phyloP scores from a whole-genome alignment of 805 yeast genomes.

The Candida ficus region DNA sequence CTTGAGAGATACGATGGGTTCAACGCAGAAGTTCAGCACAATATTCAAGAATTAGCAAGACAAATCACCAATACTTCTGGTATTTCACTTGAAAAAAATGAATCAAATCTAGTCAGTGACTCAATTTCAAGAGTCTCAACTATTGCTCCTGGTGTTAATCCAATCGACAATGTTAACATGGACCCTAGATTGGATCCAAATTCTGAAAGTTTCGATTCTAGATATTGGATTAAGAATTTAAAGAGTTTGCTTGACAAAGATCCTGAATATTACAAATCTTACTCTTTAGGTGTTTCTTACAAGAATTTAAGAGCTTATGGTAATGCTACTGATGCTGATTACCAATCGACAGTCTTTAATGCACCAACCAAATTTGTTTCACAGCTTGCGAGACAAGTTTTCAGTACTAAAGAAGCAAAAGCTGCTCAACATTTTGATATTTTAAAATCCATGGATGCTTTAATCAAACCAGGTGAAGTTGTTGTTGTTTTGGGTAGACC shows the following conservation, averaged over 20 bases:
- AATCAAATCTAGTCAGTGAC: constrained; percentile 3
- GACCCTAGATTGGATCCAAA: constrained; percentile 61
- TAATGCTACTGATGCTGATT: constrained; percentile 53
- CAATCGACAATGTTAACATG: too few relatives aligned
- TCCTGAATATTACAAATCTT: constrained; percentile 55
- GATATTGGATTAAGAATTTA: constrained; percentile 62
- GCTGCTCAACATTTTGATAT: constrained; percentile 35
- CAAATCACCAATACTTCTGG: constrained; percentile 26
- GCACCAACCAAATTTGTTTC: constrained; percentile 24
- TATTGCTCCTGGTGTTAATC: constrained; percentile 34
- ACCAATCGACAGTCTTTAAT: constrained; percentile 57
- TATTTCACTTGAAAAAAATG: not conserved
- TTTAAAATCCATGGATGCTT: constrained; percentile 51
- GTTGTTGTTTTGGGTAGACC: constrained; percentile 77
- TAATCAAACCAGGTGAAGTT: constrained; percentile 59
- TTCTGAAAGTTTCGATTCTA: constrained; percentile 47
- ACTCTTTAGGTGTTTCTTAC: constrained; percentile 54
- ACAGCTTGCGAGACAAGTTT: constrained; percentile 11
- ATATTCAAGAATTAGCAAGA: constrained; percentile 32
- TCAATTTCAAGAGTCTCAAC: constrained; percentile 18
- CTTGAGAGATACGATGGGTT: constrained; percentile 24
- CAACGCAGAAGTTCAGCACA: constrained; percentile 22
- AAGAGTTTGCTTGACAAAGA: constrained; percentile 46
- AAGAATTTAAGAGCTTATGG: constrained; percentile 59
- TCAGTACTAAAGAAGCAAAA: constrained; percentile 18